A percentile compares a stretch with the other conserved stretches of the same genome.
These are phyloP conservation scores for Naegleria fowleri DNA, from an alignment of 208 protist genomes.

Conservation along the genomic window DNA sequence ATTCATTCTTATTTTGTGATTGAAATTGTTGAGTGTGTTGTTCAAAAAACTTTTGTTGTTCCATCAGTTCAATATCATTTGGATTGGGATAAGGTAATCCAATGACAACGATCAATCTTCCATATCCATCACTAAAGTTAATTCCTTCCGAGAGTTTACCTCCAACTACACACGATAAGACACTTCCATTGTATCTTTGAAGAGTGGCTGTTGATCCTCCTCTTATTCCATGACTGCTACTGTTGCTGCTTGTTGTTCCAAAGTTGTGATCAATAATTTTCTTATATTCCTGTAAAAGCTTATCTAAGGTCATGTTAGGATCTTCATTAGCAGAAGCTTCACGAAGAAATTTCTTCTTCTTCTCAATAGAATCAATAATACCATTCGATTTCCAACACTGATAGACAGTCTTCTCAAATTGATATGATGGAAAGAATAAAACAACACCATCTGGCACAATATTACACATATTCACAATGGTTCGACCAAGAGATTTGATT, in stretches of 20 bases:
- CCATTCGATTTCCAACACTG: constrained; percentile 43
- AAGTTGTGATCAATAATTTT: constrained; percentile 7
- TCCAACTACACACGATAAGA: constrained; percentile 87
- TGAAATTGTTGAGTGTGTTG: constrained; percentile 7
- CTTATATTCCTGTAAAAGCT: constrained; percentile 41
- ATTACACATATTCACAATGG: constrained; percentile 72
- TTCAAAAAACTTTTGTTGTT: constrained; percentile 69
- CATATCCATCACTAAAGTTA: constrained; percentile 93
- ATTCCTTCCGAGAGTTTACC: constrained; percentile 95
- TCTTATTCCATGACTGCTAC: neutral
- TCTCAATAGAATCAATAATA: constrained; percentile 61
- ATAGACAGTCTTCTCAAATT: constrained; percentile 60
- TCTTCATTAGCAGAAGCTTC: constrained; percentile 51
- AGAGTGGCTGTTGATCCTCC: neutral
- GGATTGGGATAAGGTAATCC: constrained; percentile 90
- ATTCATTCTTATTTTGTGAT: constrained; percentile 34
- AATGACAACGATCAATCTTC: constrained; percentile 81
- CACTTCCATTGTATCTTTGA: constrained; percentile 57
- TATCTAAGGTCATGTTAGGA: constrained; percentile 26
- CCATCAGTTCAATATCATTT: constrained; percentile 70
- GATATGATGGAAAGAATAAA: constrained; percentile 86
- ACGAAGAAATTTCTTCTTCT: constrained; percentile 67
- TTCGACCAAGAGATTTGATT: constrained; percentile 52
- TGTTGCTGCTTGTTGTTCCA: neutral
- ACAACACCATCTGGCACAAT: constrained; percentile 82